Base-by-base conservation (phyloP, 176 grass and related monocot genomes). In the Eremochloa ophiuroides region DNA sequence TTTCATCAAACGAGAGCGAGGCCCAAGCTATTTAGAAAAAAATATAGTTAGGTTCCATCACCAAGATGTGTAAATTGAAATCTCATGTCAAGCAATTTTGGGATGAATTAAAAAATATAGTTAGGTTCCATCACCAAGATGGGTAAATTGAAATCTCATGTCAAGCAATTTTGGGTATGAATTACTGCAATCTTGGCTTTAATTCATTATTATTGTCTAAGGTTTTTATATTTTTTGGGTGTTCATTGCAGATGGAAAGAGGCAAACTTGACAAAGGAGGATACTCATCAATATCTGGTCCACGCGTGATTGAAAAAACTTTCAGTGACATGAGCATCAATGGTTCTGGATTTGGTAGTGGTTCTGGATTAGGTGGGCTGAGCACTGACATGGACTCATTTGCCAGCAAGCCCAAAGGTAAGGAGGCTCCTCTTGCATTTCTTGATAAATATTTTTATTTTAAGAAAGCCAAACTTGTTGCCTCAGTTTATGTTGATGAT, bases 251-350 rank as follows among this genome's bases (percentile, higher is more conserved):
- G 94, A 91, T 93, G 85, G 91, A 91, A 75, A 97, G 78, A 83
- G 88, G 88, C 61, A 97, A 80, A 91, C 60, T 84, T 62, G 91
- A 97, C 33, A 97, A 93, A 89, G 91, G 93, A 38, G 87, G 91
- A 44, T 93, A 87, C 85, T 89, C 91, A 64, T 83, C 88, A 82
- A 87, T 97, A 69, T 91, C 91, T 80, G 94, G 91, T 56, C 91
- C 91, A 22, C 77, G 81, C 34, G 84, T 84, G 82, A 76, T 84
- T 40, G 93, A 97, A 51, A 93, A 87, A 68, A 33, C 67, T 75
- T n/a, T n/a, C 56, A 85, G 42, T 50, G 91, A 91, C 56, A 93
- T 93, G 86, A 93, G 59, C 62, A 93, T 93, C 60, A 66, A 64
- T 29, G 89, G 85, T 85, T 85, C 91, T 66, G 90, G 87, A n/a